Percentiles rank a stretch among this genome's conserved stretches.
Conservation (phyloP, 768 basidiomycete species). For the Rossbeevera mucosa region DNA sequence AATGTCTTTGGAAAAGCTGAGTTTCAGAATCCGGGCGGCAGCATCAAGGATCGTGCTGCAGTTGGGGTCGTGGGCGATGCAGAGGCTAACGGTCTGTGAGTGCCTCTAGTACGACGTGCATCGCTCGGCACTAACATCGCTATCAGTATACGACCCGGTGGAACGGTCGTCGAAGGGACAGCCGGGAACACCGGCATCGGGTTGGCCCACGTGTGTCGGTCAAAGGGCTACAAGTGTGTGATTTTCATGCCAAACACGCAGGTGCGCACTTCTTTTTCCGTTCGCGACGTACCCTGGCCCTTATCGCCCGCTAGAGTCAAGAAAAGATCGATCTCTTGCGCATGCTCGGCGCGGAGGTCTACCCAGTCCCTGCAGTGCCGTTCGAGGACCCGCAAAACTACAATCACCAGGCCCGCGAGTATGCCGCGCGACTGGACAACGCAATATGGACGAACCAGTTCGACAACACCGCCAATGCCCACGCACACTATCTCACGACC, state of each 20-base stretch:
- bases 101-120: slow-evolving; percentile 9
- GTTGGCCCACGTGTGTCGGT: slow-evolving; percentile 89
- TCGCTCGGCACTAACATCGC: not conserved
- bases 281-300: too few species aligned
- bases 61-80: slow-evolving; percentile 84
- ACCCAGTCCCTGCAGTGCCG: slow-evolving; percentile 93
- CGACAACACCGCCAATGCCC: slow-evolving; percentile 90
- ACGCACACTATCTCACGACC: slow-evolving; percentile 83
- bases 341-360: slow-evolving; percentile 96
- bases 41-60: slow-evolving; percentile 96
- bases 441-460: slow-evolving; percentile 98
- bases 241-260: slow-evolving; percentile 99
- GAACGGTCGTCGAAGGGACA: slow-evolving; percentile 96
- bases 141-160: slow-evolving; percentile 77
- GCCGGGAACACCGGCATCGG: slow-evolving; percentile 99
- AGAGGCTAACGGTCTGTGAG: slow-evolving; percentile 76
- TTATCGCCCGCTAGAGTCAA: slow-evolving; percentile 70
- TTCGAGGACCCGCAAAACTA: slow-evolving; percentile 95
- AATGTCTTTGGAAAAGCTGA: slow-evolving; percentile 94
- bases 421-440: slow-evolving; percentile 67
- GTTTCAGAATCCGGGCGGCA: slow-evolving; percentile 97
- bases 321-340: slow-evolving; percentile 97
- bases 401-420: slow-evolving; percentile 95
- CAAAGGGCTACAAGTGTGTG: slow-evolving; percentile 92
- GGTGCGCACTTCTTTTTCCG: too few species aligned